Conservation (phyloP, 257 asterid genomes). For the Eustoma russellianum region DNA sequence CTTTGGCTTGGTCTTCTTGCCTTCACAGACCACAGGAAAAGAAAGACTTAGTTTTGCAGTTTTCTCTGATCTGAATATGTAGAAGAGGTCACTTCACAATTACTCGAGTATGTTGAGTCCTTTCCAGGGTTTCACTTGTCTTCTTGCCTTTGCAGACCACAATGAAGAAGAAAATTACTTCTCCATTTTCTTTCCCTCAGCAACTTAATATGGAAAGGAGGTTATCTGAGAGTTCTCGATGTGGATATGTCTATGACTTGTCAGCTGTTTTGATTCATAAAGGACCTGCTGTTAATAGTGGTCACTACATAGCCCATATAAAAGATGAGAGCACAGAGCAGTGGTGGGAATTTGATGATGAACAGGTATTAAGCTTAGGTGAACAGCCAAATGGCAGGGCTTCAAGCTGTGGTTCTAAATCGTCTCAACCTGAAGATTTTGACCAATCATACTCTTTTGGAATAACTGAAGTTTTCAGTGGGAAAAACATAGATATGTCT, state of each 20-base stretch:
- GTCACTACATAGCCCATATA: constrained; percentile 89
- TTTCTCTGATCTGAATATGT: constrained; percentile 80
- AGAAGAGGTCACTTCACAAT: constrained; percentile 44
- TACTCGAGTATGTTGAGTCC: constrained; percentile 6
- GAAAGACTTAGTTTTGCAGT: constrained; percentile 83
- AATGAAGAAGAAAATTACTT: constrained; percentile 83
- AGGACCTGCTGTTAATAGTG: constrained; percentile 94
- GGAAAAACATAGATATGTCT: constrained; percentile 25
- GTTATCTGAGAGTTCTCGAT: constrained; percentile 47
- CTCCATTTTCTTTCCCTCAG: constrained; percentile 76
- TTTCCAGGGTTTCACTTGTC: constrained; percentile 15
- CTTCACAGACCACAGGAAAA: constrained; percentile 79
- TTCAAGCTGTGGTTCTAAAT: constrained; percentile 38
- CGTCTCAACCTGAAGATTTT: constrained; percentile 33
- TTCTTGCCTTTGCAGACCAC: constrained; percentile 67
- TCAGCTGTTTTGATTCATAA: constrained; percentile 97
- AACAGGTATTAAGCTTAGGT: constrained; percentile 75
- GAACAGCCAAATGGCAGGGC: constrained; percentile 51
- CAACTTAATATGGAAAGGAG: constrained; percentile 67
- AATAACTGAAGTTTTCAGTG: constrained; percentile 24
- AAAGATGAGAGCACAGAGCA: constrained; percentile 71
- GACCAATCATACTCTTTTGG: constrained; percentile 36
- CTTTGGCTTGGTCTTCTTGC: constrained; percentile 6
- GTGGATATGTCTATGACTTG: constrained; percentile 65
- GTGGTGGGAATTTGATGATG: constrained; percentile 99